phyloP scores from a whole-genome alignment of 1,139 yeast species.

The Sugiyamaella grinbergsii region DNA sequence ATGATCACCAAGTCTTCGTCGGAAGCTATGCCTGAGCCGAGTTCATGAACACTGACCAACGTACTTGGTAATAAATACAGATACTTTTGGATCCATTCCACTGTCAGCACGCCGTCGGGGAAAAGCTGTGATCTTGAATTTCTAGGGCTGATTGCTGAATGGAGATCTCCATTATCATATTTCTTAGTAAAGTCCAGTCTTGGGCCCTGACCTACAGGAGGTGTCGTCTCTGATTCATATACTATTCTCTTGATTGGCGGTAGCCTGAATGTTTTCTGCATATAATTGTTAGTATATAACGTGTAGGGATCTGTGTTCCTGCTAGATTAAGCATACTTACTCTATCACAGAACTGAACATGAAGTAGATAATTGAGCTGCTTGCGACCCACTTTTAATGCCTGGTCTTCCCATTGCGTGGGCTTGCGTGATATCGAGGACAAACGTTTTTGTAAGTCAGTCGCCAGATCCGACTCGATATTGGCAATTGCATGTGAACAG shows the following conservation, averaged over 20 bases:
- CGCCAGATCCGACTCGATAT: slow-evolving; percentile 25
- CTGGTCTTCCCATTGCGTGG: slow-evolving; percentile 28
- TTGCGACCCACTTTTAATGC: slow-evolving; percentile 28
- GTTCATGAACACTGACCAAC: slow-evolving; percentile 48
- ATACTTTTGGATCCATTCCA: slow-evolving; percentile 55
- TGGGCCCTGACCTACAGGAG: slow-evolving; percentile 10
- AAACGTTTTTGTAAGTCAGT: slow-evolving; percentile 27
- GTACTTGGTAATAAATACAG: slow-evolving; percentile 48
- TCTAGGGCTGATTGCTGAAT: slow-evolving; percentile 48
- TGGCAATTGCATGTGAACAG: slow-evolving; percentile 22
- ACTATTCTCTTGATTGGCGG: slow-evolving; percentile 17
- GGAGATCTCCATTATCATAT: slow-evolving; percentile 38
- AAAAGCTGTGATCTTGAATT: slow-evolving; percentile 43
- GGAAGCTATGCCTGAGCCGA: slow-evolving; percentile 42
- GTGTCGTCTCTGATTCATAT: slow-evolving; percentile 2
- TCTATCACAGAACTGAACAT: slow-evolving; percentile 31
- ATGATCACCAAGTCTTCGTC: slow-evolving; percentile 45
- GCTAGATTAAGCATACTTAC: too few relatives aligned
- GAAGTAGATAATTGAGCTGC: slow-evolving; percentile 31
- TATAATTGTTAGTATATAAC: not conserved
- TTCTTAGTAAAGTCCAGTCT: slow-evolving; percentile 39
- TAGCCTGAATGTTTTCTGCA: slow-evolving; percentile 14
- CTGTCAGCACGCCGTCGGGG: slow-evolving; percentile 49
- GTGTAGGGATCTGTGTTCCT: not conserved
- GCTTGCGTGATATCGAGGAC: slow-evolving; percentile 27